phyloP scores from a whole-genome alignment of 2,329 filamentous ascomycete genomes.

The Cladosporium sp. region DNA sequence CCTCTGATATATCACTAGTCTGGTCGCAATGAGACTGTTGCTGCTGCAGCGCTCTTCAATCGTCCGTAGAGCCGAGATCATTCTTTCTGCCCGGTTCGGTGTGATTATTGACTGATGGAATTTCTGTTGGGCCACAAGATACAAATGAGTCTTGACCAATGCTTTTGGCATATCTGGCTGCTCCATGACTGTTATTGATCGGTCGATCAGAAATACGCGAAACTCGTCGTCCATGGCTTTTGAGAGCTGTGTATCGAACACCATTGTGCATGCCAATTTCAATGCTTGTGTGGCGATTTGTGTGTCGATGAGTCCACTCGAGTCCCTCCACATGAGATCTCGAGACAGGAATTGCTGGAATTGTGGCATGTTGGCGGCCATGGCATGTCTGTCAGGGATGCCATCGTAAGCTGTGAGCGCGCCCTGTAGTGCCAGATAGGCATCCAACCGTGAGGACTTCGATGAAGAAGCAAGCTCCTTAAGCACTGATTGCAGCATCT shows the following conservation, averaged over 20 bases:
- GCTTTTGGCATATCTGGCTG: slow-evolving; percentile 71
- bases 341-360: slow-evolving; percentile 81
- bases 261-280: slow-evolving; percentile 73
- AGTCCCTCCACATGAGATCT: slow-evolving; percentile 67
- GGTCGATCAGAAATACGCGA: slow-evolving; percentile 75
- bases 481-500: slow-evolving; percentile 82
- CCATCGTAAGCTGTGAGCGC: slow-evolving; percentile 80
- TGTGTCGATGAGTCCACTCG: slow-evolving; percentile 54
- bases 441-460: slow-evolving; percentile 73
- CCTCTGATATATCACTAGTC: slow-evolving; percentile 75
- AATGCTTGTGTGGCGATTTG: slow-evolving; percentile 76
- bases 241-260: slow-evolving; percentile 71
- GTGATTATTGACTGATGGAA: slow-evolving; percentile 77
- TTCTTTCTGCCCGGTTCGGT: slow-evolving; percentile 64
- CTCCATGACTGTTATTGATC: slow-evolving; percentile 72
- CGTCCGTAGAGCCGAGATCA: slow-evolving; percentile 69
- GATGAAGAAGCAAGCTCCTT: slow-evolving; percentile 77
- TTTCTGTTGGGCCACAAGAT: slow-evolving; percentile 76
- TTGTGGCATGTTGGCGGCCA: slow-evolving; percentile 73
- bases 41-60: slow-evolving; percentile 74
- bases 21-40: slow-evolving; percentile 75
- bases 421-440: slow-evolving; percentile 77
- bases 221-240: slow-evolving; percentile 75
- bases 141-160: slow-evolving; percentile 75
- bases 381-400: slow-evolving; percentile 70